A percentile compares a stretch with the other conserved stretches of the same genome.
Evolutionary conservation across 2,329 filamentous ascomycete species (phyloP).

Genomic region (Ophiostoma piceae): DNA sequence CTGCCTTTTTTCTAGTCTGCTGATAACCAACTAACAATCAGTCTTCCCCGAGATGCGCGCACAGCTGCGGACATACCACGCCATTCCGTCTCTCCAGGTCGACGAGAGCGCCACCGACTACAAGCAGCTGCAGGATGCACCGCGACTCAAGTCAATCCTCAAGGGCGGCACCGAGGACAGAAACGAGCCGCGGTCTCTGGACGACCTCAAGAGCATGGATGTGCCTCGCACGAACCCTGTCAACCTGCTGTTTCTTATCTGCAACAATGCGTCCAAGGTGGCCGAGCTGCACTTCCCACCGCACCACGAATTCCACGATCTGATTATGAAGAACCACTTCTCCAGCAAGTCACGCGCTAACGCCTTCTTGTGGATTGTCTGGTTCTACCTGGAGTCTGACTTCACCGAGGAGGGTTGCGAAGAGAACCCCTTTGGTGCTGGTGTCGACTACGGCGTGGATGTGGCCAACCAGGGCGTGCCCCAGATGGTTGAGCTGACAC

Average conservation of each 20-base stretch:
- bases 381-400: slow-evolving; percentile 97
- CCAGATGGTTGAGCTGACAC: slow-evolving; percentile 57
- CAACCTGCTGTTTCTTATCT: slow-evolving; percentile 92
- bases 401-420: slow-evolving; percentile 83
- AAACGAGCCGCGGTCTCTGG: slow-evolving; percentile 73
- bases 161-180: slow-evolving; percentile 94
- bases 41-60: slow-evolving; percentile 99
- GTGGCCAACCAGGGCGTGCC: slow-evolving; percentile 67
- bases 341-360: slow-evolving; percentile 76
- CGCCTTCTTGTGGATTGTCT: slow-evolving; percentile 96
- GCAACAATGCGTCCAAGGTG: slow-evolving; percentile 81
- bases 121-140: slow-evolving; percentile 96
- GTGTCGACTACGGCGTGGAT: slow-evolving; percentile 59
- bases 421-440: slow-evolving; percentile 81
- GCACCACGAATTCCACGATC: slow-evolving; percentile 86
- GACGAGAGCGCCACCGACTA: slow-evolving; percentile 93
- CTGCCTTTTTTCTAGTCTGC: slow-evolving; percentile 32
- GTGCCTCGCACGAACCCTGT: slow-evolving; percentile 86
- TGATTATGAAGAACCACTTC: slow-evolving; percentile 84
- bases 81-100: slow-evolving; percentile 91
- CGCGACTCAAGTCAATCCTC: slow-evolving; percentile 89
- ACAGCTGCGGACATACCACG: slow-evolving; percentile 93
- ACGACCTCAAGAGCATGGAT: slow-evolving; percentile 66
- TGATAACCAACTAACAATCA: slow-evolving; percentile 37
- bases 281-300: slow-evolving; percentile 87